Evolutionary conservation across 768 basidiomycete species (phyloP).

Genomic region (Agrocybe praecox): DNA sequence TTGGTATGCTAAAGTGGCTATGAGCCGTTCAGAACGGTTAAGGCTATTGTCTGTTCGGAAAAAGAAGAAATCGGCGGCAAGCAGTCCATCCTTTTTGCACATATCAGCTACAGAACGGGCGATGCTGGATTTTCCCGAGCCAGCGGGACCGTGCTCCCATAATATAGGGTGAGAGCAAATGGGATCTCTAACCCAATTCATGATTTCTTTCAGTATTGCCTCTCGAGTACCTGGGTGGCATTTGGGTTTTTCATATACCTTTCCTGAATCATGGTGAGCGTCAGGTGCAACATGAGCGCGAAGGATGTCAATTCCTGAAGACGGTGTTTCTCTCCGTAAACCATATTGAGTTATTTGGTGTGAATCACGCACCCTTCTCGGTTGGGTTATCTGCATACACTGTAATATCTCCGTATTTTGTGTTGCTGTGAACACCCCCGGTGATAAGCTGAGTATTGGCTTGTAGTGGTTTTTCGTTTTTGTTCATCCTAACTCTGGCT

Average conservation of each 20-base stretch:
- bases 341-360: too few species aligned
- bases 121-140: too few species aligned
- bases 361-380: too few species aligned
- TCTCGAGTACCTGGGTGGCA: constrained; percentile 13
- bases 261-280: constrained; percentile 15
- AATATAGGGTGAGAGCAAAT: too few species aligned
- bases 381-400: too few species aligned
- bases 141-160: too few species aligned
- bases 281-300: constrained; percentile 5
- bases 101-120: neutral
- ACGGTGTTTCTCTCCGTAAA: too few species aligned
- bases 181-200: constrained; percentile 9
- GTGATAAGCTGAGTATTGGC: too few species aligned
- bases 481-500: too few species aligned
- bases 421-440: too few species aligned
- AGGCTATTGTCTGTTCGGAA: constrained; percentile 3
- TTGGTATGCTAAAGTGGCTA: constrained; percentile 21
- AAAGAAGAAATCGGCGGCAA: constrained; percentile 22
- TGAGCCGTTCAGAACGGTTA: constrained; percentile 8
- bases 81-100: neutral
- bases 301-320: neutral
- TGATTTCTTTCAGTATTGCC: constrained; percentile 7
- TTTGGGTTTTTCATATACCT: constrained; percentile 14
- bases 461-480: neutral
- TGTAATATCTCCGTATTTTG: too few species aligned